Evolutionary conservation across 192 early-diverging fungal species (phyloP).

Genomic region (Backusella luteola): DNA sequence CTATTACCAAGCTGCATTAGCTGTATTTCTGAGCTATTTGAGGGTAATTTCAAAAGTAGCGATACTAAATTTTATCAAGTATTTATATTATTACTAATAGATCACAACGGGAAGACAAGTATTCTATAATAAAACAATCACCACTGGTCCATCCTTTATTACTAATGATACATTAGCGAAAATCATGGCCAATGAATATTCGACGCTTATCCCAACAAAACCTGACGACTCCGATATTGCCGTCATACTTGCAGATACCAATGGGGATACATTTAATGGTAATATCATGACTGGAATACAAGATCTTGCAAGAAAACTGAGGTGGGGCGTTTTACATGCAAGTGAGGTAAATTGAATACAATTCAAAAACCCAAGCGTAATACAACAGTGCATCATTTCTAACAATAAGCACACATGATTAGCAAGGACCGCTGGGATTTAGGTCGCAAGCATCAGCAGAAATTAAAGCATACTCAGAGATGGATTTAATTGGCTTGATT

Average conservation of each 20-base stretch:
- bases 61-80: neutral
- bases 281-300: conserved; percentile 11
- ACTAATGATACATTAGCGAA: conserved; percentile 3
- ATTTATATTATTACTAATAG: neutral
- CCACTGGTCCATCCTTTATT: conserved; percentile 20
- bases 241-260: neutral
- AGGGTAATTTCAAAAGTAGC: neutral
- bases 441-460: neutral
- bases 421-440: neutral
- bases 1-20: conserved; percentile 22
- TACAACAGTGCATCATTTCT: too few relatives aligned
- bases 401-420: neutral
- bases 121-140: conserved; percentile 15
- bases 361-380: neutral
- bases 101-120: conserved; percentile 13
- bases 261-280: conserved; percentile 15
- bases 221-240: neutral
- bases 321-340: conserved; percentile 7
- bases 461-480: neutral
- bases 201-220: neutral
- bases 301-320: conserved; percentile 11
- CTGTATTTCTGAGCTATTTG: conserved; percentile 22
- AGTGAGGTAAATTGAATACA: neutral
- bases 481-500: neutral
- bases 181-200: neutral